phyloP scores from a whole-genome alignment of 208 protist species.

The Leishmania braziliensis region DNA sequence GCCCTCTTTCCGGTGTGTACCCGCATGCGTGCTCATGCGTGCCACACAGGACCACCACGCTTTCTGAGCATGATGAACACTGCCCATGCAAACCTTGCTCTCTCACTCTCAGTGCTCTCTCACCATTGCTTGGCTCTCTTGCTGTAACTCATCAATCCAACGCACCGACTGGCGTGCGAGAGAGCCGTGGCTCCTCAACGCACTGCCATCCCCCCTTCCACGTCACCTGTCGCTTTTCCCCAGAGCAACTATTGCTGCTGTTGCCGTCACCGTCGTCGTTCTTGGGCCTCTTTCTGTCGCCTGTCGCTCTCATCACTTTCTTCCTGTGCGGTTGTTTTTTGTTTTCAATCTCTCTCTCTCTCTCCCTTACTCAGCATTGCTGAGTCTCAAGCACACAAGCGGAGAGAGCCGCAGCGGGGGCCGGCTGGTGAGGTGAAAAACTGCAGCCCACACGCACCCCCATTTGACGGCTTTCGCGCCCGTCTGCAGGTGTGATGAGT shows the following conservation, averaged over 20 bases:
- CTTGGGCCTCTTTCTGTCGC: background rate
- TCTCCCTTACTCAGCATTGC: background rate
- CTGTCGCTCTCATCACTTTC: background rate
- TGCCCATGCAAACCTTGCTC: background rate
- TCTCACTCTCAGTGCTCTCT: background rate
- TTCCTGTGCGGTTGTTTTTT: conserved; percentile 5
- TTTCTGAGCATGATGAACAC: too few relatives aligned
- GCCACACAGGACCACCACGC: background rate
- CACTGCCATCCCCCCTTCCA: background rate
- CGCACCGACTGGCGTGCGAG: background rate
- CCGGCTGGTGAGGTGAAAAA: background rate
- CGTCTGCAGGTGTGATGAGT: background rate
- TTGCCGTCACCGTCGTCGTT: background rate
- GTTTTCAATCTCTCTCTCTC: background rate
- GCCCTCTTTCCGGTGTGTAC: background rate
- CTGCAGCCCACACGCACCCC: background rate
- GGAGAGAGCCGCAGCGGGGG: background rate
- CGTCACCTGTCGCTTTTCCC: background rate
- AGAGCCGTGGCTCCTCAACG: background rate
- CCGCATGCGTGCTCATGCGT: background rate
- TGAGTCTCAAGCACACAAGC: background rate
- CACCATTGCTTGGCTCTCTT: background rate
- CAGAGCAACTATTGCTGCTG: too few relatives aligned
- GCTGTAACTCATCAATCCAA: background rate
- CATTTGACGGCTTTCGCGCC: background rate